Percentiles rank a stretch among this genome's conserved stretches.
These are phyloP conservation scores for Tricholoma hemisulphureum DNA, from an alignment of 768 basidiomycete genomes.

Conservation along the genomic window DNA sequence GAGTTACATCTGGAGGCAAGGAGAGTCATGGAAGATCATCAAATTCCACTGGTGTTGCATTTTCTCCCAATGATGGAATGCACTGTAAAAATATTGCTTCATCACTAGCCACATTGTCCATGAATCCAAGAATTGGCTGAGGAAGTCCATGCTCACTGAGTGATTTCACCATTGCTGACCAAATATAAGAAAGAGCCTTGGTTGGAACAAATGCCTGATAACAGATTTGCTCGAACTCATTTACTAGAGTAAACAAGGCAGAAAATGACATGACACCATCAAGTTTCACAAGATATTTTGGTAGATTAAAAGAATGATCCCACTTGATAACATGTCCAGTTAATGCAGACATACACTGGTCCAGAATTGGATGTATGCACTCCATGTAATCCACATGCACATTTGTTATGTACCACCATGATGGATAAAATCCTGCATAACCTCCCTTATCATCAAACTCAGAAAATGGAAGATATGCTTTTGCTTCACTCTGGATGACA, in stretches of 20 bases:
- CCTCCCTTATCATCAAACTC: conserved; percentile 6
- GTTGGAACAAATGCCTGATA: no score
- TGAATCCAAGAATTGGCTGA: neutral
- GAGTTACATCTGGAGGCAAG: conserved; percentile 8
- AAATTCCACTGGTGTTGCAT: conserved; percentile 6
- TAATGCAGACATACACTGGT: conserved; percentile 11
- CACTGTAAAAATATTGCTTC: conserved; percentile 12
- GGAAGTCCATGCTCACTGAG: conserved; percentile 2
- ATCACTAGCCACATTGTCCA: neutral
- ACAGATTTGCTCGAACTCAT: conserved; percentile 19
- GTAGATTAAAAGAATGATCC: conserved; percentile 16
- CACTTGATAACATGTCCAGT: conserved; percentile 13
- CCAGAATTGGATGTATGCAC: conserved; percentile 9
- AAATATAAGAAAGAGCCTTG: conserved; percentile 13
- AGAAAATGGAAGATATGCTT: conserved; percentile 10
- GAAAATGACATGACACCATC: conserved; percentile 10
- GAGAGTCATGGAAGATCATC: conserved; percentile 9
- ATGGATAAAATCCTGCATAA: conserved; percentile 15
- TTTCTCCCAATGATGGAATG: conserved; percentile 12
- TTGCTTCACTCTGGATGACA: neutral
- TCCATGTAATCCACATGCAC: conserved; percentile 18
- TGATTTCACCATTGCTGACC: conserved; percentile 6
- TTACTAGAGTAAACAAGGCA: conserved; percentile 15
- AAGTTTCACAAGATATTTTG: no score
- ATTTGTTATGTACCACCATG: conserved; percentile 10